phyloP scores from a whole-genome alignment of 805 yeast species.

The Starmerella roubikii region DNA sequence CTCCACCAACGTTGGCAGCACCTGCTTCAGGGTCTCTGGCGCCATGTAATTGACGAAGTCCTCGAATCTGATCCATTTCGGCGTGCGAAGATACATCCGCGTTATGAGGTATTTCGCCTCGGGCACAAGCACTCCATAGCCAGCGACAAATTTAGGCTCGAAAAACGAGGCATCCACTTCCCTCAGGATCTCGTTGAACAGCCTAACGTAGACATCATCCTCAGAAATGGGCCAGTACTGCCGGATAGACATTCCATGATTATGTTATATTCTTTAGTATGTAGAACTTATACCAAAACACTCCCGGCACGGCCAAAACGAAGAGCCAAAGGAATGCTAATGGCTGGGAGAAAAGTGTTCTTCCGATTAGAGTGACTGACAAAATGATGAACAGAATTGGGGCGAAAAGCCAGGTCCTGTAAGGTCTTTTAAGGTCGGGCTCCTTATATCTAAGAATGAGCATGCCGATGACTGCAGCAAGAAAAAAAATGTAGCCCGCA shows the following conservation, averaged over 20 bases:
- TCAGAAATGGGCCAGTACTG: constrained; percentile 19
- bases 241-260: constrained; percentile 6
- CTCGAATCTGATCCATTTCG: constrained; percentile 17
- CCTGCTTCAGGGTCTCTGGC: constrained; percentile 10
- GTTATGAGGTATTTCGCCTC: constrained; percentile 18
- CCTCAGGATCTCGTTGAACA: constrained; percentile 16
- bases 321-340: background rate
- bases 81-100: constrained; percentile 15
- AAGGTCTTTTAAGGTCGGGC: constrained; percentile 28
- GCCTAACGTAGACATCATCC: constrained; percentile 19
- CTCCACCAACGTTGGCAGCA: constrained; percentile 10
- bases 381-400: constrained; percentile 19
- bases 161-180: constrained; percentile 17
- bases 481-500: constrained; percentile 25
- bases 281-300: constrained; percentile 6
- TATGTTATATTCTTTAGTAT: too few species aligned
- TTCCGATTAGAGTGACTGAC: constrained; percentile 1
- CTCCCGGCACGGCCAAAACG: constrained; percentile 3
- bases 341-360: constrained; percentile 7
- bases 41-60: constrained; percentile 20
- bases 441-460: constrained; percentile 25
- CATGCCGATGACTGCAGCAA: constrained; percentile 29
- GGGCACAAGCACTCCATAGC: constrained; percentile 6
- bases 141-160: background rate
- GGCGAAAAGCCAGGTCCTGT: constrained; percentile 26